Evolutionary conservation across 1,139 yeast species (phyloP), one percentile per base, ranked within the genome.

Genomic region (Hanseniaspora uvarum): DNA sequence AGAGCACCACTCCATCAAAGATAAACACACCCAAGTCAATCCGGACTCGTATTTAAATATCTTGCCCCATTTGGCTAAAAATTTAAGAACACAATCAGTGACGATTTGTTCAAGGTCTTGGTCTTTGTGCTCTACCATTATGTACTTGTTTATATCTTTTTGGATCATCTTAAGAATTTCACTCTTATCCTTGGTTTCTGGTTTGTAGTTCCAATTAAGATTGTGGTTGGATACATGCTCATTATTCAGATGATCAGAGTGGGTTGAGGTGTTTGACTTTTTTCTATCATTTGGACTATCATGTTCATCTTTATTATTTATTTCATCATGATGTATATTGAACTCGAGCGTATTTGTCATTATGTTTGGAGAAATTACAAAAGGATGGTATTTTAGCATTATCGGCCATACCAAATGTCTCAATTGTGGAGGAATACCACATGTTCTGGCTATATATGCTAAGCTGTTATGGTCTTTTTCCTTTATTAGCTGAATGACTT

Each of bases 1-100:
- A 4, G 95, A 94, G 37, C 83, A 76, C 95, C 95, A 87, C 66
- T 87, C 95, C 1, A 95, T 94, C 53, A 89, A 70, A 10, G 88
- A 88, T 46, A 86, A 70, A 0, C 95, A 96, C 23, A 86, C 78
- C 95, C 96, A 88, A 1, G 92, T 75, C 63, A 87, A 73, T 0
- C 94, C 88, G 51, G 83, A 76, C 66, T 86, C 94, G 65, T 88
- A 89, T 58, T 82, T 82, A 56, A 86, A 77, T 57, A 82, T 74
- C 43, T 75, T 73, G 10, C 94, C 88, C 95, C 95, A 88, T 69
- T 86, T 86, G 23, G 69, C 68, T 49, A 84, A 69, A 63, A 88
- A 89, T 57, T 75, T 76, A 51, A 74, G 65, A 18, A 88, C 76
- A 1, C 95, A 75, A 38, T 72, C 71, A 61, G 83, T 83, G 33